phyloP scores from a whole-genome alignment of 2,329 filamentous ascomycete species.

The Dryadomyces quercus-mongolicae region DNA sequence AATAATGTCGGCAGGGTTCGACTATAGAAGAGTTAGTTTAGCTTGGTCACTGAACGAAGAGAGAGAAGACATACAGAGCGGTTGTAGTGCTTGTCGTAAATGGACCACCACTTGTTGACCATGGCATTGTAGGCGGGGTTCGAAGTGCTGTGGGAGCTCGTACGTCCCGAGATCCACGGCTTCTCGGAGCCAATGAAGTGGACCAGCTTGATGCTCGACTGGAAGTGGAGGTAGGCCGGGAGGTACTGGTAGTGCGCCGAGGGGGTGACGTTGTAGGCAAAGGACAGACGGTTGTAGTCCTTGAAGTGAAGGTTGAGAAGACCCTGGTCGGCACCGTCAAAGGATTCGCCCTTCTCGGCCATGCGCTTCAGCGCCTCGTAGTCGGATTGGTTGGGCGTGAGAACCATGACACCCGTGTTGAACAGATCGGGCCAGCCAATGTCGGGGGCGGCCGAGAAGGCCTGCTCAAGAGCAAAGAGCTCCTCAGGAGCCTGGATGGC shows the following conservation, averaged over 20 bases:
- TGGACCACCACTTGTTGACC: conserved; percentile 81
- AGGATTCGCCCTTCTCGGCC: conserved; percentile 78
- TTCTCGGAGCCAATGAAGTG: conserved; percentile 92
- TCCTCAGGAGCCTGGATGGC: conserved; percentile 84
- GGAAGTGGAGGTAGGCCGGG: conserved; percentile 87
- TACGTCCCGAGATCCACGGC: conserved; percentile 65
- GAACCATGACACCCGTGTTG: conserved; percentile 94
- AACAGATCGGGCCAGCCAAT: conserved; percentile 97
- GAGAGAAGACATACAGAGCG: conserved; percentile 29
- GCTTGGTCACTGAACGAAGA: too few relatives aligned
- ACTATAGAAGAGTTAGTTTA: conserved; percentile 2
- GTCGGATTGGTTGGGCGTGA: conserved; percentile 75
- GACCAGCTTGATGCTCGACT: conserved; percentile 76
- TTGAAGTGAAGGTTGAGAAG: conserved; percentile 90
- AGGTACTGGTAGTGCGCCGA: conserved; percentile 96
- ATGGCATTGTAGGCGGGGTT: conserved; percentile 68
- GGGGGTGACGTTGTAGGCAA: conserved; percentile 94
- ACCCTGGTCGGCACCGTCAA: conserved; percentile 94
- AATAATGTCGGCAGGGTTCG: conserved; percentile 24
- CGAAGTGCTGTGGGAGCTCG: conserved; percentile 31
- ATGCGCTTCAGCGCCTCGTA: conserved; percentile 77
- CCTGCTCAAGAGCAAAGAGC: conserved; percentile 56
- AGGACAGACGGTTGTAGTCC: conserved; percentile 77
- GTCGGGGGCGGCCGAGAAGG: conserved; percentile 69
- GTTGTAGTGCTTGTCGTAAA: conserved; percentile 79